Evolutionary conservation across 1,284 basidiomycete genomes (phyloP).

Genomic region (Malassezia arunalokei): DNA sequence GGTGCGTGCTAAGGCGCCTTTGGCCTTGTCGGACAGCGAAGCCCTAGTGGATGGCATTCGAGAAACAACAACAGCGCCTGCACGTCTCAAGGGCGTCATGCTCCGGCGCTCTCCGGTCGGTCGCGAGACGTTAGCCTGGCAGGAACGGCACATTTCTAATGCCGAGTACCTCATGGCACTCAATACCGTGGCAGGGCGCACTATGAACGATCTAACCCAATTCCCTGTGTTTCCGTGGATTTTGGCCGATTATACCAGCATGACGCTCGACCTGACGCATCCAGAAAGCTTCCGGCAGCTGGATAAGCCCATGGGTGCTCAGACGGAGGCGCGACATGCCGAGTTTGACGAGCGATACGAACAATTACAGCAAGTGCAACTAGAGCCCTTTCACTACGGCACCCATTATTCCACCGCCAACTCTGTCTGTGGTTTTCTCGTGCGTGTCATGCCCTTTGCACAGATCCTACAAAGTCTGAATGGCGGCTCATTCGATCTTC

Average conservation of each 20-base stretch:
- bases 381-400: constrained; percentile 52
- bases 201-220: constrained; percentile 64
- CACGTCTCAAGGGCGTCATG: constrained; percentile 17
- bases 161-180: constrained; percentile 45
- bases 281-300: constrained; percentile 64
- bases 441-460: constrained; percentile 62
- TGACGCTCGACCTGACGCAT: constrained; percentile 59
- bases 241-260: constrained; percentile 68
- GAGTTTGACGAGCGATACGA: constrained; percentile 56
- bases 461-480: constrained; percentile 32
- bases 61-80: constrained; percentile 7
- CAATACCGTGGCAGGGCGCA: constrained; percentile 43
- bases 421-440: constrained; percentile 89
- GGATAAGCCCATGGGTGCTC: constrained; percentile 78
- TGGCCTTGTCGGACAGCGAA: constrained; percentile 26
- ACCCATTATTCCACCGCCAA: constrained; percentile 94
- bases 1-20: constrained; percentile 23
- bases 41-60: constrained; percentile 23
- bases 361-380: constrained; percentile 61
- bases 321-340: constrained; percentile 56
- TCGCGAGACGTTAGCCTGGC: constrained; percentile 37
- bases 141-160: constrained; percentile 35
- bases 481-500: constrained; percentile 76
- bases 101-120: constrained; percentile 27
- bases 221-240: constrained; percentile 92